Base-by-base conservation (phyloP, 495 filamentous ascomycete species). In the Tuber melanosporum region DNA sequence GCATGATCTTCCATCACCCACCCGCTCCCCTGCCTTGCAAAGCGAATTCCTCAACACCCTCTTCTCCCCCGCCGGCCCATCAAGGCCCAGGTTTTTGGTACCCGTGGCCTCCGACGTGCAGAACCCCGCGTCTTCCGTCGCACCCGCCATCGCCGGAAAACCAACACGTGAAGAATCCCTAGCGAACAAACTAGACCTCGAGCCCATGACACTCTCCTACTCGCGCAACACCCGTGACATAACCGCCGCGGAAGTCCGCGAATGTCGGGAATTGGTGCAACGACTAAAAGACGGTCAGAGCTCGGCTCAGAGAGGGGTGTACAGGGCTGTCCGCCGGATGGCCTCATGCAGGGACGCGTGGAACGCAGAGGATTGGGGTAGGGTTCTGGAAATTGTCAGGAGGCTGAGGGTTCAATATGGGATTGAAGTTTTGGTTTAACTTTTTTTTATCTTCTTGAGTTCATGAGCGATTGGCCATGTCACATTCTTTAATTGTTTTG, bases 31-130 rank as follows among this genome's bases (percentile, higher is more conserved):
- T 12, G 26, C 14, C 14, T 12, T 26, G 1, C 26, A 66, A 36
- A 66, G 57, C 12, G 57, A 66, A 12, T 66, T 66, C 57, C 57
- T 66, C 57, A 66, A 36, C 57, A 36, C 57, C 57, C 57, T 66
- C 1, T 14, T 66, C 57, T 66, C 32, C 26, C 26, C 57, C 57
- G 14, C 26, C 26, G 57, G 57, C 26, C 26, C 26, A 15, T 66
- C 57, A 36, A 36, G 15, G 36, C 26, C 57, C 2, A 66, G 26
- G 32, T 66, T 66, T 36, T 12, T 36, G 12, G 57, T 66, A 14
- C 57, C 57, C 5, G 26, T 8, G 22, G 7, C 14, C n/a, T 62
- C 52, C 8, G 52, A 32, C 52, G 26, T 10, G 52, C 52, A 62
- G 12, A 32, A 62, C n/a, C 52, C 52, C n/a, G 52, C 12, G 57